Base-by-base conservation (phyloP, 2,329 filamentous ascomycete genomes). In the Bipolaris zeicola region DNA sequence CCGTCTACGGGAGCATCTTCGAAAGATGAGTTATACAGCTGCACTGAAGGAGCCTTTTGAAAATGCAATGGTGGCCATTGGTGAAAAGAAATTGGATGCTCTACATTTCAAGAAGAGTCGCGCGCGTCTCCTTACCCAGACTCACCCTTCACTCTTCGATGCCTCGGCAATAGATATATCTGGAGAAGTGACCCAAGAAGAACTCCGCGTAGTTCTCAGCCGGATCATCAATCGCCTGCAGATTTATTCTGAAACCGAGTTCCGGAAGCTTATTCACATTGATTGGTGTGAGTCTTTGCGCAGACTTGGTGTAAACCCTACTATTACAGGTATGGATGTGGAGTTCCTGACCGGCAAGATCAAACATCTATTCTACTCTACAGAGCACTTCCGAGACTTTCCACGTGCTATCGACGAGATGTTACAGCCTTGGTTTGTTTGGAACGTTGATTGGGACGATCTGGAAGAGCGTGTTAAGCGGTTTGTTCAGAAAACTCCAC, bases 271-370 rank as follows among this genome's bases (percentile, higher is more conserved):
- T 11, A 33, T 62, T 8, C 5, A 1, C 6, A 4, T 53, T 2
- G 47, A 57, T 14, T 47, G 34, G 26, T 42, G 44, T 39, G 61
- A 65, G 13, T 24, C 57, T 6, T 45, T 69, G 18, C 63, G 60
- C 18, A 46, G 48, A n/a, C 28, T 59, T 2, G 46, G 61, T 14
- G 59, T 72, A 10, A 66, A 71, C 39, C 70, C 70, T 2, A 58
- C 65, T 6, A 57, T 68, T 14, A 60, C 63, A 11, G 70, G 69
- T 7, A 48, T 71, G 39, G 53, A 71, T 28, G 36, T 61, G 24
- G 55, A 62, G 11, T 71, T 66, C 28, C 24, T 73, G 13, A 31
- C 64, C 1, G 53, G 47, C 39, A 71, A 67, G 48, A 39, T 73
- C 7, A 53, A 44, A 3, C 49, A 68, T 42, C 7, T 66, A 14